Percentiles rank a stretch among this genome's conserved stretches.
Evolutionary conservation across 257 asterid genomes (phyloP).

Genomic region (Marsdenia floribunda): DNA sequence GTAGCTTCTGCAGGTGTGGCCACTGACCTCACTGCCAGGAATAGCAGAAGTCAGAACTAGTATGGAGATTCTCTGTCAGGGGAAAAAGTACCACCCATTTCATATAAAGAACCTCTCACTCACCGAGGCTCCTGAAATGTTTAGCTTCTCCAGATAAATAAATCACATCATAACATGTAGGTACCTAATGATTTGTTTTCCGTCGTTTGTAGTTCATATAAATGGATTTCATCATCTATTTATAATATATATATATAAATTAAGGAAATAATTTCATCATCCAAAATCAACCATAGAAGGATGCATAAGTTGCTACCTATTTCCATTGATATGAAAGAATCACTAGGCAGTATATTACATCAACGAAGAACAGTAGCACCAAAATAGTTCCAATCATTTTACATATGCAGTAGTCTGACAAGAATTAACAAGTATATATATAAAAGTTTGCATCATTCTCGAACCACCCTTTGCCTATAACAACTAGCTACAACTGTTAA

Average conservation of each 20-base stretch:
- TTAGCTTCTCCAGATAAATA: neutral
- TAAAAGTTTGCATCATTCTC: neutral
- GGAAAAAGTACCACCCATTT: neutral
- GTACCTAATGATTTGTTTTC: neutral
- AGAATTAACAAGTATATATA: neutral
- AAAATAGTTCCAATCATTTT: neutral
- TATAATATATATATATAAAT: no score
- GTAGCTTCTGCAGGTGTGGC: conserved; percentile 67
- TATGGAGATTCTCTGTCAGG: neutral
- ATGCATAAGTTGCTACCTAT: neutral
- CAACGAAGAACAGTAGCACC: neutral
- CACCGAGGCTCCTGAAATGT: neutral
- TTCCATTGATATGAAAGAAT: neutral
- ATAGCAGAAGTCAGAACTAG: conserved; percentile 13
- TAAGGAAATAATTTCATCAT: neutral
- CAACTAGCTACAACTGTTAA: no score
- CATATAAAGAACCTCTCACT: neutral
- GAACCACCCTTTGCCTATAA: neutral
- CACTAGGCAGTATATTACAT: neutral
- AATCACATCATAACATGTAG: neutral
- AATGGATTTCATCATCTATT: neutral
- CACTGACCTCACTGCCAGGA: conserved; percentile 69
- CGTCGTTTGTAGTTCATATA: neutral
- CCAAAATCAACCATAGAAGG: neutral
- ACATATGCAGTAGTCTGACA: neutral